Percentiles rank a stretch among this genome's conserved stretches.
Evolutionary conservation across 805 yeast genomes (phyloP).

Genomic region (Zygotorulaspora florentina): DNA sequence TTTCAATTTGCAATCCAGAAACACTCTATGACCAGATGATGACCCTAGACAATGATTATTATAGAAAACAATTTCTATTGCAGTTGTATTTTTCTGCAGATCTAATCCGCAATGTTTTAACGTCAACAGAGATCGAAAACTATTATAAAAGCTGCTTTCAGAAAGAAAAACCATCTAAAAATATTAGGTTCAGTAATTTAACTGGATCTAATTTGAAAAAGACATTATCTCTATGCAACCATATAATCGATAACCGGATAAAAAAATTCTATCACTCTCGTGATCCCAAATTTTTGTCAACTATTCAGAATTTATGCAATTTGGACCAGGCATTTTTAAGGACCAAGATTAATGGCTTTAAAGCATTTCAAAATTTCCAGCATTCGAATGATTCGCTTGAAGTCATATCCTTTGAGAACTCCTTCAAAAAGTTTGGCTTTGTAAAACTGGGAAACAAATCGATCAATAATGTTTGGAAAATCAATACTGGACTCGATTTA

Average conservation of each 20-base stretch:
- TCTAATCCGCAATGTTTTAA: slow-evolving; percentile 16
- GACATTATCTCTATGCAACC: slow-evolving; percentile 14
- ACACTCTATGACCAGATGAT: slow-evolving; percentile 23
- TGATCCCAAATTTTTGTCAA: slow-evolving; percentile 21
- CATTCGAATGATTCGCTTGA: slow-evolving; percentile 1
- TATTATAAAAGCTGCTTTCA: slow-evolving; percentile 21
- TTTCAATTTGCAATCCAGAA: slow-evolving; percentile 19
- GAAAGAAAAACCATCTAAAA: slow-evolving; percentile 22
- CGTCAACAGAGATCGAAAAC: slow-evolving; percentile 17
- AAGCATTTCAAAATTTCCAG: slow-evolving; percentile 20
- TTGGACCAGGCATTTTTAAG: slow-evolving; percentile 18
- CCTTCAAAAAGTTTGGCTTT: slow-evolving; percentile 32
- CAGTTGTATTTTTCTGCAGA: slow-evolving; percentile 22
- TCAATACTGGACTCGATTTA: slow-evolving; percentile 38
- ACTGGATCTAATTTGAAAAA: slow-evolving; percentile 17
- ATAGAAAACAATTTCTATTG: slow-evolving; percentile 29
- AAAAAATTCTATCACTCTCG: slow-evolving; percentile 21
- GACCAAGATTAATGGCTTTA: slow-evolving; percentile 25
- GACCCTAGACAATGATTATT: slow-evolving; percentile 21
- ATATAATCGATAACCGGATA: slow-evolving; percentile 17
- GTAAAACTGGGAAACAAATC: slow-evolving; percentile 32
- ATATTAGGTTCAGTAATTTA: slow-evolving; percentile 9
- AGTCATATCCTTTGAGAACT: slow-evolving; percentile 10
- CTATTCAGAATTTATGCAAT: slow-evolving; percentile 12
- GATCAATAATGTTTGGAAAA: slow-evolving; percentile 37